phyloP scores from a whole-genome alignment of 345 rosid genomes.

The Lumnitzera racemosa region DNA sequence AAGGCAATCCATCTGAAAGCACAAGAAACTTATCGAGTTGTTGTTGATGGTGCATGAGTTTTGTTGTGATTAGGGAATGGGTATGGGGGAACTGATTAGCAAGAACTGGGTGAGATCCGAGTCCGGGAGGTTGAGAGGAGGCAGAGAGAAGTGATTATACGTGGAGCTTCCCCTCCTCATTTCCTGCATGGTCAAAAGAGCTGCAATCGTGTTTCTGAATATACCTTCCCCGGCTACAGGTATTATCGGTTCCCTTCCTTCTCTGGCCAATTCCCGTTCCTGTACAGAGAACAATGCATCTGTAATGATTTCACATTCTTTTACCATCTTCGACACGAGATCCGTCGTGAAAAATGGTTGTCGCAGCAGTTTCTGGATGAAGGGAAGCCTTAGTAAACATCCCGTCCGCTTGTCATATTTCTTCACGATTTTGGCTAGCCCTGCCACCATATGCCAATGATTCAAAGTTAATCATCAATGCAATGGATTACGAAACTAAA shows the following conservation, averaged over 20 bases:
- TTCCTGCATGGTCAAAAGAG: conserved; percentile 65
- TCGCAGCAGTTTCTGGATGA: conserved; percentile 56
- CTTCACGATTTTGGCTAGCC: conserved; percentile 78
- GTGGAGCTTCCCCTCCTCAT: conserved; percentile 83
- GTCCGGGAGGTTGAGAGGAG: conserved; percentile 64
- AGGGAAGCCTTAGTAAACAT: conserved; percentile 44
- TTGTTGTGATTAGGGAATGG: conserved; percentile 23
- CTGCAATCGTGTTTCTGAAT: conserved; percentile 69
- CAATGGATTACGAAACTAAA: too few species aligned
- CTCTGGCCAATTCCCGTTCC: conserved; percentile 13
- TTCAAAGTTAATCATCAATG: too few species aligned
- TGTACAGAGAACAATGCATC: conserved; percentile 42
- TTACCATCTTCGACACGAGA: conserved; percentile 60
- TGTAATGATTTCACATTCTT: conserved; percentile 62
- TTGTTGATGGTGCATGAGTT: too few species aligned
- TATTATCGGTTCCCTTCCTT: conserved; percentile 20
- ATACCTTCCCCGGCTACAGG: conserved; percentile 46
- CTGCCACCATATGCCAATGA: conserved; percentile 16
- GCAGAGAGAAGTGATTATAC: conserved; percentile 52
- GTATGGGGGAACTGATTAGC: conserved; percentile 47
- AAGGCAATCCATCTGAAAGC: too few species aligned
- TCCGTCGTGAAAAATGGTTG: conserved; percentile 84
- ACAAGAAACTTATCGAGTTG: too few species aligned
- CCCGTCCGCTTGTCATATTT: conserved; percentile 83
- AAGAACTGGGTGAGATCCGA: conserved; percentile 34